These are phyloP conservation scores for Craterostigma plantagineum DNA, from an alignment of 257 asterid species.

Conservation along the genomic window DNA sequence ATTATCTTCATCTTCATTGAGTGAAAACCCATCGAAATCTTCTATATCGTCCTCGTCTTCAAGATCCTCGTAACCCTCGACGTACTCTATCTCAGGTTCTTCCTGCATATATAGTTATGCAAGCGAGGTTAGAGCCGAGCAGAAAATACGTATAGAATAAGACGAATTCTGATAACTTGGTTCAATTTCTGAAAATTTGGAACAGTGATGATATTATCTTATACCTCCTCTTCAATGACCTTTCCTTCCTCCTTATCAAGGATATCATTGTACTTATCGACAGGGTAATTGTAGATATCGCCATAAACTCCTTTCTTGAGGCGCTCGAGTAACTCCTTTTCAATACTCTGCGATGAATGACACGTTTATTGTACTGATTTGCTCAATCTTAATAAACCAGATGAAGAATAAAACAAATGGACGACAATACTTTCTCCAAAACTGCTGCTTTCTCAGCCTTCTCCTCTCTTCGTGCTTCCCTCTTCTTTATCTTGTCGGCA, in stretches of 20 bases:
- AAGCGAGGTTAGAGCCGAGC: too few relatives aligned
- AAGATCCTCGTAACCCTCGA: conserved; percentile 82
- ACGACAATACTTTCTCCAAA: conserved; percentile 36
- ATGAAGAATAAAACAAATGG: neutral
- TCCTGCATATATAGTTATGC: too few relatives aligned
- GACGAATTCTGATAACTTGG: conserved; percentile 4
- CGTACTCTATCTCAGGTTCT: conserved; percentile 60
- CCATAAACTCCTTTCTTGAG: conserved; percentile 52
- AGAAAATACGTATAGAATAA: conserved; percentile 1
- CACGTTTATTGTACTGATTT: conserved; percentile 5
- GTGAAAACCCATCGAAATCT: conserved; percentile 39
- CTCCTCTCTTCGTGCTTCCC: conserved; percentile 80
- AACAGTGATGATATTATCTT: neutral
- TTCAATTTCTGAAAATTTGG: too few relatives aligned
- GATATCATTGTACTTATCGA: conserved; percentile 31
- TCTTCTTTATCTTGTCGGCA: conserved; percentile 55
- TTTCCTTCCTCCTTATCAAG: conserved; percentile 33
- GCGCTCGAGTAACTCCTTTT: conserved; percentile 75
- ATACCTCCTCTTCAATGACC: conserved; percentile 49
- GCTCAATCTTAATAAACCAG: neutral
- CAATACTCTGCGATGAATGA: conserved; percentile 43
- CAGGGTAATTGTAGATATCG: conserved; percentile 54
- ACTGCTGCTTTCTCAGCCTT: conserved; percentile 84
- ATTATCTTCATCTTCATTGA: conserved; percentile 19
- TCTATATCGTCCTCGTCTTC: conserved; percentile 92